A percentile compares a stretch with the other conserved stretches of the same genome.
Evolutionary conservation across 345 rosid species (phyloP).

Genomic region (Eucalyptus regnans): DNA sequence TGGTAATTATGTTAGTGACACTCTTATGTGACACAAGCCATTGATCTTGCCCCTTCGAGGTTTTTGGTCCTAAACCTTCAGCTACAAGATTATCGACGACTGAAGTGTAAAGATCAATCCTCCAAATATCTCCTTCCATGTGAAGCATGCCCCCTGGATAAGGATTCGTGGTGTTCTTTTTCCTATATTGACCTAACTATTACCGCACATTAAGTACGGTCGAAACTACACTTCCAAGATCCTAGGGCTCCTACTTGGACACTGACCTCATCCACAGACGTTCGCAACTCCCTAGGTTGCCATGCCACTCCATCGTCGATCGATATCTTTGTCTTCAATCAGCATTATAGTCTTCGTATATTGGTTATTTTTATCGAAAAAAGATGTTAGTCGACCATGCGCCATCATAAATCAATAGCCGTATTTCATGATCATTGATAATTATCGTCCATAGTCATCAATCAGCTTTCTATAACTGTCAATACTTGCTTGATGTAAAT

Average conservation of each 20-base stretch:
- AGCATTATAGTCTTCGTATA: not conserved
- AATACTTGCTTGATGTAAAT: not conserved
- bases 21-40: not conserved
- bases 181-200: not conserved
- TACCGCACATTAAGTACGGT: not conserved
- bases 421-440: not conserved
- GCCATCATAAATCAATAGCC: not conserved
- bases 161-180: not conserved
- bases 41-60: not conserved
- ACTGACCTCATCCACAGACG: not conserved
- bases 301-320: not conserved
- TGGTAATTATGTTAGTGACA: not conserved
- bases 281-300: not conserved
- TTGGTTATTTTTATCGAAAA: not conserved
- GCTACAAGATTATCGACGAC: not conserved
- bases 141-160: not conserved
- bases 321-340: not conserved
- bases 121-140: not conserved
- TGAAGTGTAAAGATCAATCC: not conserved
- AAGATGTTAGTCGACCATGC: not conserved
- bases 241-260: not conserved
- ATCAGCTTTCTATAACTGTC: not conserved
- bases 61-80: not conserved
- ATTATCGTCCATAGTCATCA: not conserved
- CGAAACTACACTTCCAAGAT: not conserved